Evolutionary conservation across 1,139 yeast species (phyloP), one percentile per base, ranked within the genome.

Genomic region (Saccharomyces uvarum): DNA sequence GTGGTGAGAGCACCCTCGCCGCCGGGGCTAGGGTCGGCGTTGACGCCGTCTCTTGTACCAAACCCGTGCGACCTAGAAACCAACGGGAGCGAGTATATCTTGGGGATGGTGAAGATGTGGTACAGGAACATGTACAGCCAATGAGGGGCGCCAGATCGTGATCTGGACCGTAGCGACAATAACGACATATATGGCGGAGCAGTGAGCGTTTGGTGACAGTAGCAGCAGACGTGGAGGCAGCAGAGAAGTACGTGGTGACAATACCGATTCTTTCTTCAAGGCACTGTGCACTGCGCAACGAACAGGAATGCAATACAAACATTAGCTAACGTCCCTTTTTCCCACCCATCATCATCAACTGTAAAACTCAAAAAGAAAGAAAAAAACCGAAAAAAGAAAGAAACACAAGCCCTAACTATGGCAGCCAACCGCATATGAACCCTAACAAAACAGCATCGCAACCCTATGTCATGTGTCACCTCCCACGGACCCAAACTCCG

Each of bases 1-100:
- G 66, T 59, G 59, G 56, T 58, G 47, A 59, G 32, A 33, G 52
- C 42, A 28, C 28, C 24, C 32, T 51, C 46, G 16, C 29, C 50
- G 16, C 38, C 26, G 33, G 33, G 28, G 11, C 27, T 9, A 7
- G 19, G 21, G 19, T 33, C 33, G 19, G 49, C 13, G 26, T 32
- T 26, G 50, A 7, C 44, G 4, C n/a, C 42, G 11, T 29, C 44
- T 6, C 44, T 38, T 11, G 44, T 9, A 38, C 53, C 58, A 53
- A 56, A 60, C 49, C 54, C 57, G 19, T 49, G 54, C 26, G 59
- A 57, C 32, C 56, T 58, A 19, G 13, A 49, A 51, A 11, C 54
- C 59, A 26, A 44, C 54, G 33, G 57, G 51, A 26, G 57, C 54
- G 29, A 26, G n/a, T 46, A 26, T 27, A 27, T 46, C 21, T 46